Conservation (phyloP, 768 basidiomycete species). For the Mycena sanguinolenta region DNA sequence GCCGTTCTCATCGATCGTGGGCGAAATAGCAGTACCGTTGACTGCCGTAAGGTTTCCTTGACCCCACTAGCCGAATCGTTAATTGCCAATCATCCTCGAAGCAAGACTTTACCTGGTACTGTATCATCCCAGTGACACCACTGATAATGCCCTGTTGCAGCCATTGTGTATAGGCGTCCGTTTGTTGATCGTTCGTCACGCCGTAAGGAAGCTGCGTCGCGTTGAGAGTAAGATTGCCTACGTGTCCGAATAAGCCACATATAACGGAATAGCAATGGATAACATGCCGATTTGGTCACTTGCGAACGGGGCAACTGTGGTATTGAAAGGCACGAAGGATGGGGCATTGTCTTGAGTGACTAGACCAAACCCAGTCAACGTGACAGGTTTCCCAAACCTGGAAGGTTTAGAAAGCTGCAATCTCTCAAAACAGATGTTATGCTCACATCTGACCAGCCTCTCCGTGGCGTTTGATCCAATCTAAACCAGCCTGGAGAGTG, state of each 20-base stretch:
- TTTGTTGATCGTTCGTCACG: constrained; percentile 66
- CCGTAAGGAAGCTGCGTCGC: constrained; percentile 54
- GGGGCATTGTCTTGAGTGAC: constrained; percentile 68
- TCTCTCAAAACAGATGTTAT: constrained; percentile 13
- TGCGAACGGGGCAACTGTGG: constrained; percentile 46
- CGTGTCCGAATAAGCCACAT: constrained; percentile 1
- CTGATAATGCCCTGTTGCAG: constrained; percentile 53
- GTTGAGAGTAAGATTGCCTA: constrained; percentile 31
- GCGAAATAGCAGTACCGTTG: constrained; percentile 60
- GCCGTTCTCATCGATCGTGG: constrained; percentile 48
- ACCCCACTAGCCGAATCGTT: constrained; percentile 61
- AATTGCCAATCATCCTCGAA: constrained; percentile 34
- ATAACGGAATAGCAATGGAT: background rate
- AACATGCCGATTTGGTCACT: constrained; percentile 32
- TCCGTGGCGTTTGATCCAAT: constrained; percentile 69
- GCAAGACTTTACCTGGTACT: constrained; percentile 57
- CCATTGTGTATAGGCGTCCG: constrained; percentile 69
- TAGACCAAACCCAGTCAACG: constrained; percentile 71
- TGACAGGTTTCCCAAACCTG: constrained; percentile 69
- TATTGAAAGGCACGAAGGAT: constrained; percentile 75
- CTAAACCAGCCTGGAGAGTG: constrained; percentile 61
- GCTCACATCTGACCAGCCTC: constrained; percentile 59
- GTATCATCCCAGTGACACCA: constrained; percentile 60
- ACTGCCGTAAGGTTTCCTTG: constrained; percentile 62
- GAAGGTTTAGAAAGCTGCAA: constrained; percentile 9